phyloP scores from a whole-genome alignment of 2,329 filamentous ascomycete genomes.

The Scolecobasidium constrictum region DNA sequence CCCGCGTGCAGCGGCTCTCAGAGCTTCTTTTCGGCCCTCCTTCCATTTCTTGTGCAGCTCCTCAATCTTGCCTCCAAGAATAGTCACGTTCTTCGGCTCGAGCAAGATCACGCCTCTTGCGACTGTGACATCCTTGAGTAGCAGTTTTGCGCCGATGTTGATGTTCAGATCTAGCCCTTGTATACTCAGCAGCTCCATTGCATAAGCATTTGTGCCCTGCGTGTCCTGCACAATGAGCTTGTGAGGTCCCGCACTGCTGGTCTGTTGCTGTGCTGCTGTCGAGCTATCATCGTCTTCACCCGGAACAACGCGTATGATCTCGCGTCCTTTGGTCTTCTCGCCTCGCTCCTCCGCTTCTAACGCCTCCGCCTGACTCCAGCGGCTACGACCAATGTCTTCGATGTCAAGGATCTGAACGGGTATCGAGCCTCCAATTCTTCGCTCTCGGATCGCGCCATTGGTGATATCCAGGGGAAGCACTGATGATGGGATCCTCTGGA shows the following conservation, averaged over 20 bases:
- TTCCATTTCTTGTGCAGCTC: constrained; percentile 68
- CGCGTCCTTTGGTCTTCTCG: constrained; percentile 62
- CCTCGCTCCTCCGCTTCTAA: constrained; percentile 64
- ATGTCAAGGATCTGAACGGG: constrained; percentile 77
- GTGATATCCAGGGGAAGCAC: constrained; percentile 49
- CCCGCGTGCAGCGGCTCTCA: constrained; percentile 54
- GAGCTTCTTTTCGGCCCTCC: constrained; percentile 54
- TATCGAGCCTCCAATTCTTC: constrained; percentile 48
- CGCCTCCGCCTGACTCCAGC: constrained; percentile 80
- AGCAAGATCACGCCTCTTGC: constrained; percentile 71
- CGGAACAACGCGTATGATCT: constrained; percentile 65
- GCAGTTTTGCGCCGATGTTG: constrained; percentile 69
- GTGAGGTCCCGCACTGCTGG: constrained; percentile 47
- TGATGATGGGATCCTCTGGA: constrained; percentile 30
- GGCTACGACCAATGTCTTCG: constrained; percentile 67
- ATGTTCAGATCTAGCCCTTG: constrained; percentile 54
- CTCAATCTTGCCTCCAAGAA: constrained; percentile 85
- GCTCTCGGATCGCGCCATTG: constrained; percentile 44
- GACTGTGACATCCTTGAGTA: constrained; percentile 57
- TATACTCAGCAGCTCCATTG: constrained; percentile 58
- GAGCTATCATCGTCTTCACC: constrained; percentile 36
- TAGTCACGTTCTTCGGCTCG: constrained; percentile 52
- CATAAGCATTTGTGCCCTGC: constrained; percentile 57
- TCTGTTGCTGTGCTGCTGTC: constrained; percentile 15
- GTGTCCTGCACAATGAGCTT: constrained; percentile 76